Evolutionary conservation across 257 asterid genomes (phyloP).

Genomic region (Dorcoceras hygrometricum): DNA sequence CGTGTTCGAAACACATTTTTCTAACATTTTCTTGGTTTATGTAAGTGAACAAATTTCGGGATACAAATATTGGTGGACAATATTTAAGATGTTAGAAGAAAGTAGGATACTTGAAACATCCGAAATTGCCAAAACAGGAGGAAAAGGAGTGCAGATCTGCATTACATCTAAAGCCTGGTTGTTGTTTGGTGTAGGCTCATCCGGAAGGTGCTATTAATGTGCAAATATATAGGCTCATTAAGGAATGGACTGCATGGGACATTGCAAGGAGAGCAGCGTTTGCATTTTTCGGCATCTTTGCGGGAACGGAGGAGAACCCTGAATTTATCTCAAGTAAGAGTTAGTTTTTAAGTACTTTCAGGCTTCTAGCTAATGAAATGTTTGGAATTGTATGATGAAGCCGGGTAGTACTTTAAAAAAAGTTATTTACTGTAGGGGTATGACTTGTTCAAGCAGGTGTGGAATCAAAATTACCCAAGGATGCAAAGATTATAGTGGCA

Average conservation of each 20-base stretch:
- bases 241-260: conserved; percentile 99
- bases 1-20: too few species aligned
- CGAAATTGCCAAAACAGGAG: background rate
- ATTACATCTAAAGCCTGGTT: background rate
- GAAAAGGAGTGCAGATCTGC: background rate
- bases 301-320: conserved; percentile 97
- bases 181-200: conserved; percentile 55
- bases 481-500: conserved; percentile 81
- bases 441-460: conserved; percentile 52
- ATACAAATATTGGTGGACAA: background rate
- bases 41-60: too few species aligned
- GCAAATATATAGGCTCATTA: conserved; percentile 90
- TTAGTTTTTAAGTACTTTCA: too few species aligned
- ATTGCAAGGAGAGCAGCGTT: conserved; percentile 91
- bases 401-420: too few species aligned
- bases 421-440: conserved; percentile 12
- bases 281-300: conserved; percentile 88
- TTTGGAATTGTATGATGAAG: too few species aligned
- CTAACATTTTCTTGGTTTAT: background rate
- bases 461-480: conserved; percentile 66
- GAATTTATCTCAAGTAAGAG: conserved; percentile 62
- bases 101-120: too few species aligned
- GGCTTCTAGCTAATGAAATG: too few species aligned
- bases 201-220: conserved; percentile 91
- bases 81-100: background rate